Base-by-base conservation (phyloP, 176 grass and related monocot species). In the Lolium rigidum region DNA sequence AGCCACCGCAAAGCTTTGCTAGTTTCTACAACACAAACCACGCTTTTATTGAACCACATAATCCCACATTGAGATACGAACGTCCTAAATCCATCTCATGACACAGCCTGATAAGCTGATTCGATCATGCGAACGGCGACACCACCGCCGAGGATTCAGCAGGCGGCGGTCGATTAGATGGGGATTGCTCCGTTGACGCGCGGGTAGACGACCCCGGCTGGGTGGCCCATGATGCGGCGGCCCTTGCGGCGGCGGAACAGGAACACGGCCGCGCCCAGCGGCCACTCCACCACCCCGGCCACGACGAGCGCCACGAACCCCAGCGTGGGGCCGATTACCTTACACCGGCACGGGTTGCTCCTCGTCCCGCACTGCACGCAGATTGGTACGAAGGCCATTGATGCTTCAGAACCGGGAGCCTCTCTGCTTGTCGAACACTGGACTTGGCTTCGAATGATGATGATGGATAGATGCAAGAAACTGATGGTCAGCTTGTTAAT, bases 331-430 rank as follows among this genome's bases (percentile, higher is more conserved):
- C 95, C 95, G 9, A 98, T 74, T 39, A 98, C 91, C 86, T 93
- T 92, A 81, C 95, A 95, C 69, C 91, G 86, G 93, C 95, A 98
- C 46, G 95, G 95, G 91, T 98, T 98, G 83, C 91, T 93, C 80
- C 85, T 80, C 56, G 93, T 95, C 68, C 95, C 95, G 81, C 95
- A 98, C 89, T 95, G 86, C 48, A 95, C 87, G 86, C 93, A 98
- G 25, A 77, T 11, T 43, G 90, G 92, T 49, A 86, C 80, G 61
- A 65, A 52, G 79, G 70, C 76, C 85, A 84, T 87, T 39, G 17
- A 8, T 84, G 9, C 7, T 57, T 5, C 57, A 37, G 25, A 50
- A 80, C 65, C 18, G 38, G 55, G 21, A 15, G 70, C 16, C 6
- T 85, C 15, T 41, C 21, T 15, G 28, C 28, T 13, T 59, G 52